Conservation (phyloP, 805 yeast species). For the Wickerhamiella azymoides region DNA sequence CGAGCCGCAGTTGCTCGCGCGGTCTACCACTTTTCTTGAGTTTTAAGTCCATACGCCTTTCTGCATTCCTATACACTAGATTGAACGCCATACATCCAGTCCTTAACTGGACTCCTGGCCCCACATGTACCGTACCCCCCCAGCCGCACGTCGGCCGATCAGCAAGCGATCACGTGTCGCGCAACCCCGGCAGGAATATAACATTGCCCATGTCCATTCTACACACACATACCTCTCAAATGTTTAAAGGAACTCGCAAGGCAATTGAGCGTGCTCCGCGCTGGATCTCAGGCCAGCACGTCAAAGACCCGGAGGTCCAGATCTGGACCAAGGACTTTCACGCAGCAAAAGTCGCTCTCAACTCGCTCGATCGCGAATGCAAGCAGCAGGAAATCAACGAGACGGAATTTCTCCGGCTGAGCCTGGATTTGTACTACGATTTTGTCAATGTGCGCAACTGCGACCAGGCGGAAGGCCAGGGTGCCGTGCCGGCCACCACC, state of each 20-base stretch:
- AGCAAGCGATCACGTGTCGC: no score
- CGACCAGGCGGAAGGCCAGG: neutral
- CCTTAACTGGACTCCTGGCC: no score
- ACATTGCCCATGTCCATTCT: no score
- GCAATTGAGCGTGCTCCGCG: constrained; percentile 6
- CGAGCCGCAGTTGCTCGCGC: no score
- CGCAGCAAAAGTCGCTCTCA: constrained; percentile 6
- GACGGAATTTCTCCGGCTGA: neutral
- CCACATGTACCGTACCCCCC: no score
- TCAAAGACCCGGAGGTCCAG: constrained; percentile 3
- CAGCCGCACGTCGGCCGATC: no score
- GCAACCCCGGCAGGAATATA: no score
- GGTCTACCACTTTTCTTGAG: no score
- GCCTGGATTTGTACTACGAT: neutral
- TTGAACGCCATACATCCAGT: no score
- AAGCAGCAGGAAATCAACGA: neutral
- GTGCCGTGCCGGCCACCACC: neutral
- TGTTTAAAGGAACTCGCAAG: constrained; percentile 5
- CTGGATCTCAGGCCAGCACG: neutral
- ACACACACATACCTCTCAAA: no score
- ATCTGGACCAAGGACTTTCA: constrained; percentile 7
- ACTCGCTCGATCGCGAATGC: constrained; percentile 3
- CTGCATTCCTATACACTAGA: no score
- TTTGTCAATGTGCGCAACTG: neutral
- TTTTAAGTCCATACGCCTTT: no score